Conservation (phyloP, 305 asterid genomes). For the Striga hermonthica region DNA sequence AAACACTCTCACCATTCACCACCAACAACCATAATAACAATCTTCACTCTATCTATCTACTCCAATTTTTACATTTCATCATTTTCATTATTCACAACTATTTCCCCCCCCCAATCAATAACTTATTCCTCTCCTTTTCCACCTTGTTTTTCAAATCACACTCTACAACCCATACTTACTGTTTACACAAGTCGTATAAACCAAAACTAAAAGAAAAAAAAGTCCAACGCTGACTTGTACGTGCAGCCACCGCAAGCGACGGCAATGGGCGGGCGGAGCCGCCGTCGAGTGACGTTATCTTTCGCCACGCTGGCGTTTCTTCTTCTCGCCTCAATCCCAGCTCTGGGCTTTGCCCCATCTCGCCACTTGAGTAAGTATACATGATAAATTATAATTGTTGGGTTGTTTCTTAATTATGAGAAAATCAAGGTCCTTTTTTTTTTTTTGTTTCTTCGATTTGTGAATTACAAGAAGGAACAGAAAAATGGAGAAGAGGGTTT, state of each 20-base stretch:
- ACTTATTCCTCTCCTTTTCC: constrained; percentile 18
- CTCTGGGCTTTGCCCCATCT: constrained; percentile 38
- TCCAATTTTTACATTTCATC: background rate
- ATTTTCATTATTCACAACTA: background rate
- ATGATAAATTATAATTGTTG: background rate
- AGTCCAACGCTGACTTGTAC: background rate
- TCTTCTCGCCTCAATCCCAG: constrained; percentile 50
- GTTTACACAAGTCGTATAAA: background rate
- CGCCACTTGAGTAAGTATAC: constrained; percentile 48
- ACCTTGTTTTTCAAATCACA: background rate
- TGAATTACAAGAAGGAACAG: too few relatives aligned
- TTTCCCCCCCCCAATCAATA: constrained; percentile 32
- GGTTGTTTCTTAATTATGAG: background rate
- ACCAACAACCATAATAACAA: constrained; percentile 31
- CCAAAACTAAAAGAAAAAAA: too few relatives aligned
- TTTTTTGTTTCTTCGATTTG: background rate
- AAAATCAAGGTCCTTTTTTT: background rate
- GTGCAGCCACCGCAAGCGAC: constrained; percentile 23
- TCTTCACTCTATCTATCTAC: background rate
- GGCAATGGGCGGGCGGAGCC: constrained; percentile 44
- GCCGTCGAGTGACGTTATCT: constrained; percentile 38
- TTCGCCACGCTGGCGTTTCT: constrained; percentile 54
- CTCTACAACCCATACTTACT: background rate
- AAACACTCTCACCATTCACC: constrained; percentile 25
- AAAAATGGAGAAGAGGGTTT: too few relatives aligned